Evolutionary conservation across 2,329 filamentous ascomycete genomes (phyloP).

Genomic region (Periglandula ipomoeae): DNA sequence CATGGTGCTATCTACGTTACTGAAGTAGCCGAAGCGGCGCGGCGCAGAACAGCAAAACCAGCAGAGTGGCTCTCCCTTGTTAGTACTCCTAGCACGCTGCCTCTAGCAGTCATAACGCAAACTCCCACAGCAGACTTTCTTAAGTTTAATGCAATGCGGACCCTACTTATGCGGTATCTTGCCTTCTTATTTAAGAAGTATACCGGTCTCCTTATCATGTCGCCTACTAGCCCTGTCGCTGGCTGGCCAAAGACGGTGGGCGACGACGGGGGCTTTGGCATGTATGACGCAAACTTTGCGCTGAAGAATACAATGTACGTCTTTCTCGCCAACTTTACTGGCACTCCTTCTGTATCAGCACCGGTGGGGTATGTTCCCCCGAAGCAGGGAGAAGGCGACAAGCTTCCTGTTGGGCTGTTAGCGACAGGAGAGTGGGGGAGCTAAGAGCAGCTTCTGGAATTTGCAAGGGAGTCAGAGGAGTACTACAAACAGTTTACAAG

Average conservation of each 20-base stretch:
- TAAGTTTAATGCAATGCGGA: constrained; percentile 63
- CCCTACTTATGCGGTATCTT: constrained; percentile 70
- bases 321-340: constrained; percentile 75
- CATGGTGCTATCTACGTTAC: constrained; percentile 70
- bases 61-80: constrained; percentile 45
- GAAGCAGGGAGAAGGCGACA: constrained; percentile 46
- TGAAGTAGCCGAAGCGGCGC: constrained; percentile 50
- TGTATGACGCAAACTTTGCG: constrained; percentile 63
- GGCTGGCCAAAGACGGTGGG: constrained; percentile 59
- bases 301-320: constrained; percentile 79
- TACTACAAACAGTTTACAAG: constrained; percentile 41
- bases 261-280: constrained; percentile 58
- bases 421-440: constrained; percentile 58
- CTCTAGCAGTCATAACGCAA: constrained; percentile 55
- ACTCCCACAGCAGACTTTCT: constrained; percentile 62
- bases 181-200: constrained; percentile 59
- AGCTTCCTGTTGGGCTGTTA: constrained; percentile 51
- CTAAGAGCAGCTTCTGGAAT: constrained; percentile 52
- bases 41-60: constrained; percentile 32
- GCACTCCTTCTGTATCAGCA: constrained; percentile 64
- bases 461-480: constrained; percentile 47
- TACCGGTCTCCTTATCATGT: constrained; percentile 68
- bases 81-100: constrained; percentile 58
- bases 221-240: constrained; percentile 65
- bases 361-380: constrained; percentile 64